Conservation (phyloP, 1,284 basidiomycete genomes). For the Melampsora larici-populina region DNA sequence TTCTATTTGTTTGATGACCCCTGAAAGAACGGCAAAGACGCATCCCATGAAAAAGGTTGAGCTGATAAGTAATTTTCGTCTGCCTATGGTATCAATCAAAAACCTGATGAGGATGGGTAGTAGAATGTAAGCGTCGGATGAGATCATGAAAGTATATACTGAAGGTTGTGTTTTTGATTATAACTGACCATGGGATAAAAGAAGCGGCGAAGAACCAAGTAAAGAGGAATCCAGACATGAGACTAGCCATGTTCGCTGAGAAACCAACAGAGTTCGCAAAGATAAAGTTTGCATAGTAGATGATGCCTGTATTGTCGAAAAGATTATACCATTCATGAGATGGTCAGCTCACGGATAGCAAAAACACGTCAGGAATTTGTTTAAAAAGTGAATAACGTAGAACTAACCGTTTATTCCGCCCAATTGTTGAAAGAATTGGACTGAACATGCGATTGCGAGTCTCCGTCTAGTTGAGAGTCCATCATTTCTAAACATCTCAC, state of each 20-base stretch:
- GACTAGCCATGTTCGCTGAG: constrained; percentile 44
- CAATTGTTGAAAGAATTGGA: constrained; percentile 54
- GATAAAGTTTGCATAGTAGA: constrained; percentile 49
- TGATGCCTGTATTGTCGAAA: constrained; percentile 43
- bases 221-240: constrained; percentile 52
- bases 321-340: background rate
- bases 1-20: constrained; percentile 49
- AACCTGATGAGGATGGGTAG: constrained; percentile 50
- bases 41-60: constrained; percentile 51
- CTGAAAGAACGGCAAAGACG: constrained; percentile 51
- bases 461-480: constrained; percentile 50
- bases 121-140: background rate
- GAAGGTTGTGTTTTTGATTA: background rate
- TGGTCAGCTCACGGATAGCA: background rate
- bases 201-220: constrained; percentile 50
- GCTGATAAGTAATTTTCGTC: constrained; percentile 50
- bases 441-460: constrained; percentile 53
- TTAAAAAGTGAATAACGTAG: background rate
- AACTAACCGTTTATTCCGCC: constrained; percentile 51
- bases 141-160: too few relatives aligned
- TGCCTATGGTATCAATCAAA: constrained; percentile 52
- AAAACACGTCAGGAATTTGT: background rate
- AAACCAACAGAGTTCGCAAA: constrained; percentile 45
- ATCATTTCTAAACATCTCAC: constrained; percentile 50
- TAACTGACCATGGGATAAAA: constrained; percentile 39